phyloP scores from a whole-genome alignment of 257 asterid species.

The Petrea volubilis region DNA sequence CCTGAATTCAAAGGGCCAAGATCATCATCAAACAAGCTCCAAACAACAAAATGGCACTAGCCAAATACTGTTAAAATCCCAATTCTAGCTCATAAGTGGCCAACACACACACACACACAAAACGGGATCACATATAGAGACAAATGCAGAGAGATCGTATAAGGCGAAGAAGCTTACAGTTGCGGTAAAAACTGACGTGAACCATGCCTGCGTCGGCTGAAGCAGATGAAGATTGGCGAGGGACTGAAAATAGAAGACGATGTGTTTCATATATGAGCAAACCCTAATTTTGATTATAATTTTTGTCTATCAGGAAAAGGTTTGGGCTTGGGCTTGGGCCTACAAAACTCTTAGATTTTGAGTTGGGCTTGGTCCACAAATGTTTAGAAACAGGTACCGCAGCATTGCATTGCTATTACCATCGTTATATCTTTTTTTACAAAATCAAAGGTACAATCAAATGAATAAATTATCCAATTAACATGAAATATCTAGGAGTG shows the following conservation, averaged over 20 bases:
- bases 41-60: neutral
- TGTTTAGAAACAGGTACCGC: neutral
- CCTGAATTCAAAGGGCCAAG: neutral
- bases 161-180: constrained; percentile 28
- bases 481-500: too few relatives aligned
- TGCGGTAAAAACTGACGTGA: constrained; percentile 46
- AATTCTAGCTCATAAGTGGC: neutral
- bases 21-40: neutral
- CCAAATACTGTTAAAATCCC: neutral
- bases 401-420: neutral
- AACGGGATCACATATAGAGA: neutral
- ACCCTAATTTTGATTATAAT: constrained; percentile 26
- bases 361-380: neutral
- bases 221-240: neutral
- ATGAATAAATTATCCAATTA: too few relatives aligned
- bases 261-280: neutral
- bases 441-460: too few relatives aligned
- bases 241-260: neutral
- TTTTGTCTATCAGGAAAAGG: neutral
- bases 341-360: too few relatives aligned
- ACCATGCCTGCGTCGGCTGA: constrained; percentile 37
- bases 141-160: neutral
- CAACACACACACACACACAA: neutral
- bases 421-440: too few relatives aligned
- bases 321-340: constrained; percentile 11